Evolutionary conservation across 768 basidiomycete species (phyloP).

Genomic region (Podaxis pistillaris): DNA sequence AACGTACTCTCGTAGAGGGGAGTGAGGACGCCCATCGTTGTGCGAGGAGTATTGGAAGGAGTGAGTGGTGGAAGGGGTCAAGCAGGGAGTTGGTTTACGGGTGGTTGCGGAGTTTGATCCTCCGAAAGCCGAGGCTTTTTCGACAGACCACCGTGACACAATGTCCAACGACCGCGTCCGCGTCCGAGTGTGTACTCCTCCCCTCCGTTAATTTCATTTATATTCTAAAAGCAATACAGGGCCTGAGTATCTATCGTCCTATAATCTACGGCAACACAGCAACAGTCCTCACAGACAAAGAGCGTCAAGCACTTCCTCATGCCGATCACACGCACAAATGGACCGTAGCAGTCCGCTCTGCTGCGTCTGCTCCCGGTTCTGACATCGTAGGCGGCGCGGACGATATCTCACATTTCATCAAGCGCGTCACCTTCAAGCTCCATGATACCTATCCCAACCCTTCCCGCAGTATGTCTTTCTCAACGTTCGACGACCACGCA

Average conservation of each 20-base stretch:
- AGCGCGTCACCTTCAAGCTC: constrained; percentile 94
- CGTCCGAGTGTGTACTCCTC: constrained; percentile 59
- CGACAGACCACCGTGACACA: neutral
- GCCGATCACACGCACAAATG: constrained; percentile 92
- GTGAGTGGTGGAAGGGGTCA: constrained; percentile 21
- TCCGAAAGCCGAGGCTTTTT: constrained; percentile 30
- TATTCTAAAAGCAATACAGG: constrained; percentile 43
- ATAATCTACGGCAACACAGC: constrained; percentile 97
- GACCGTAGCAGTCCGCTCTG: constrained; percentile 94
- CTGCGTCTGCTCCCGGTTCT: constrained; percentile 68
- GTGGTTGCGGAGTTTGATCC: constrained; percentile 44
- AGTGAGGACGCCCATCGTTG: constrained; percentile 48
- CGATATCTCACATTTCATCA: constrained; percentile 89
- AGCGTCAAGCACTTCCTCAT: constrained; percentile 52
- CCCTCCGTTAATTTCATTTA: constrained; percentile 9
- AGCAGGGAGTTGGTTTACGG: constrained; percentile 25
- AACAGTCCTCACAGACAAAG: constrained; percentile 68
- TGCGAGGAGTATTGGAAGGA: constrained; percentile 22
- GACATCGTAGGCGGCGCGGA: constrained; percentile 88
- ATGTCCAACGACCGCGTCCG: constrained; percentile 68
- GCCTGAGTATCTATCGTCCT: constrained; percentile 82
- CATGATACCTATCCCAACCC: constrained; percentile 96
- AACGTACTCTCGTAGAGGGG: constrained; percentile 65
- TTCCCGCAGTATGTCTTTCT: constrained; percentile 66
- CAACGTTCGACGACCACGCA: neutral